Evolutionary conservation across 2,329 filamentous ascomycete species (phyloP).

Genomic region (Sphaerulina populicola): DNA sequence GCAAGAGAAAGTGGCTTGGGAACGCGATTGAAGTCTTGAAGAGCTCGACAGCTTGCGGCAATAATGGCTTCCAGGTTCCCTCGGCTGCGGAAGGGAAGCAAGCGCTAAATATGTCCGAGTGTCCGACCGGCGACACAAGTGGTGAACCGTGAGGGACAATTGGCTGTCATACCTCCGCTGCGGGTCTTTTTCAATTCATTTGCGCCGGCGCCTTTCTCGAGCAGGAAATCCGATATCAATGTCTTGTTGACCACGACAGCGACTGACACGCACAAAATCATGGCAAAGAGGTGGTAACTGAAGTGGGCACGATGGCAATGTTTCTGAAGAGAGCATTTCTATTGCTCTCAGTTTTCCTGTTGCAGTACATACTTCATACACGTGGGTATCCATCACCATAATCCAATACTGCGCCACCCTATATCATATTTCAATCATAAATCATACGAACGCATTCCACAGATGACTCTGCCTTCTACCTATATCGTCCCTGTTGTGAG

Average conservation of each 20-base stretch:
- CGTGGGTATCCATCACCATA: conserved; percentile 3
- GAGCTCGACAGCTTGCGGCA: background rate
- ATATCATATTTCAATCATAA: conserved; percentile 12
- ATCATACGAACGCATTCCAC: conserved; percentile 2
- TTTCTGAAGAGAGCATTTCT: no score
- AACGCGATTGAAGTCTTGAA: background rate
- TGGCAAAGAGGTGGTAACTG: background rate
- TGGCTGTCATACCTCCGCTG: background rate
- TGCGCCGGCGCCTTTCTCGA: no score
- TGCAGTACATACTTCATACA: conserved; percentile 9
- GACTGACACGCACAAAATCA: background rate
- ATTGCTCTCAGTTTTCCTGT: background rate
- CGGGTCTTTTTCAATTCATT: background rate
- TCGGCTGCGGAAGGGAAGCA: no score
- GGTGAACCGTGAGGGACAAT: background rate
- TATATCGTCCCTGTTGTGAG: conserved; percentile 7
- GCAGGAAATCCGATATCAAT: no score
- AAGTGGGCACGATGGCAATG: no score
- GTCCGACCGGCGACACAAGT: background rate
- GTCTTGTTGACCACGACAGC: no score
- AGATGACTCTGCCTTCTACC: conserved; percentile 1
- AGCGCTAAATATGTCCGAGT: background rate
- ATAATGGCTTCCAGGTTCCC: background rate
- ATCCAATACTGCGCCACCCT: background rate
- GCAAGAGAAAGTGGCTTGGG: background rate